Base-by-base conservation (phyloP, 2,329 filamentous ascomycete species). In the Colletotrichum sojae region DNA sequence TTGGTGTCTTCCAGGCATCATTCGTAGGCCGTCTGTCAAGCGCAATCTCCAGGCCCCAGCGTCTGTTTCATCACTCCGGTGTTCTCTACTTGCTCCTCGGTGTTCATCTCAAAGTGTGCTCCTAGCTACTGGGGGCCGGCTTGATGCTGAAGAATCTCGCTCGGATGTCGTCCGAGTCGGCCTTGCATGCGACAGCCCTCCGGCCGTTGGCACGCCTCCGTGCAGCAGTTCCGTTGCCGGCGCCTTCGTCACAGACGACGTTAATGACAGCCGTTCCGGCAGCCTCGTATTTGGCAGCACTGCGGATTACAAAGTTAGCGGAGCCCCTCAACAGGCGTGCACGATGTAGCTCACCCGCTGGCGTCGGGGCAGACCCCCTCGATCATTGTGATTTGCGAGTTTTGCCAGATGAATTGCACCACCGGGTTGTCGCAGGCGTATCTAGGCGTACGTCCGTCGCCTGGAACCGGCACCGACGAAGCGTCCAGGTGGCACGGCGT, bases 401-500 rank as follows among this genome's bases (percentile, higher is more conserved):
- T 72, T 52, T 78, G 62, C 78, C 78, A 86, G 71, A 85, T 81
- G 69, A 87, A 87, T 68, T 83, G 76, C 70, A 84, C 76, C 9
- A 75, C 61, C 0, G 58, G 10, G 73, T 84, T 74, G 51, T 84
- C 80, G 73, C 85, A 88, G 20, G 80, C 73, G 62, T 79, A 87
- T 45, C 84, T 77, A 10, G 79, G 73, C 2, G 78, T 75, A 4
- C 77, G 72, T 25, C 76, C 76, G 16, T 72, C 63, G 5, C 76
- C 72, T 51, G 73, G 76, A 22, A 80, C 75, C 9, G 82, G 77
- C 43, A 71, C 71, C 3, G 84, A 85, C 6, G 79, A 80, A 18
- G 78, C 76, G 73, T 87, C 84, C 74, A 78, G 80, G 45, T 79
- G 75, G 76, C 85, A 88, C 1, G 70, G 67, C 10, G 84, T 84